Evolutionary conservation across 2,329 filamentous ascomycete species (phyloP).

Genomic region (Zalaria sp.): DNA sequence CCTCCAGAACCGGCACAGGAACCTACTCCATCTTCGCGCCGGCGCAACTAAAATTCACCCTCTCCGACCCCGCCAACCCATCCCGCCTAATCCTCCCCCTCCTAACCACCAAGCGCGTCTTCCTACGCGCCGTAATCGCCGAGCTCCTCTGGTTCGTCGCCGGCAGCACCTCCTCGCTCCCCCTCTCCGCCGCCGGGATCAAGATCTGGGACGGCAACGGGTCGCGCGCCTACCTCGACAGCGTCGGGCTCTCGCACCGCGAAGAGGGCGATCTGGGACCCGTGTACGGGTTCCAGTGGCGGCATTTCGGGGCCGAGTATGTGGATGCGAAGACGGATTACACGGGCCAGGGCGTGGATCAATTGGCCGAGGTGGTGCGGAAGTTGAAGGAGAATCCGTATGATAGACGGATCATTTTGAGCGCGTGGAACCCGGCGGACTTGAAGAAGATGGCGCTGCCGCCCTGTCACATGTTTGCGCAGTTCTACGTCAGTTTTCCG

Average conservation of each 20-base stretch:
- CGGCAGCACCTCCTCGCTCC: constrained; percentile 64
- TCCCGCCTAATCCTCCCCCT: constrained; percentile 65
- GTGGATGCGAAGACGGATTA: constrained; percentile 69
- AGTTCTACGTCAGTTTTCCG: constrained; percentile 81
- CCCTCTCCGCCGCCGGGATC: constrained; percentile 65
- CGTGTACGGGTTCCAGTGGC: constrained; percentile 98
- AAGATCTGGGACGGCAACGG: constrained; percentile 99
- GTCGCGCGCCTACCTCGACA: constrained; percentile 78
- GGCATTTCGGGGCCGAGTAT: constrained; percentile 91
- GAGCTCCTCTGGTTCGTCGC: constrained; percentile 95
- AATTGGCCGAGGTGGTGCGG: constrained; percentile 77
- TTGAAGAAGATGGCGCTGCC: constrained; percentile 79
- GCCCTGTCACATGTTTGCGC: constrained; percentile 95
- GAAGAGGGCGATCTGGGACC: constrained; percentile 83
- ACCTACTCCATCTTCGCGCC: constrained; percentile 85
- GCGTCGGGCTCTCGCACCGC: constrained; percentile 64
- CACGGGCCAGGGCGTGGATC: constrained; percentile 76
- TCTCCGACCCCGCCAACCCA: constrained; percentile 42
- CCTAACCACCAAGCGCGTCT: constrained; percentile 94
- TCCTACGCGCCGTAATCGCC: constrained; percentile 73
- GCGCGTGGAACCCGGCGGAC: constrained; percentile 87
- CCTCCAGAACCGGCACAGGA: constrained; percentile 73
- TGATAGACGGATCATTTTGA: constrained; percentile 79
- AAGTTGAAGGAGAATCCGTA: constrained; percentile 76
- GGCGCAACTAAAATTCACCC: constrained; percentile 69